Evolutionary conservation across 495 filamentous ascomycete genomes (phyloP).

Genomic region (Entonaema liquescens): DNA sequence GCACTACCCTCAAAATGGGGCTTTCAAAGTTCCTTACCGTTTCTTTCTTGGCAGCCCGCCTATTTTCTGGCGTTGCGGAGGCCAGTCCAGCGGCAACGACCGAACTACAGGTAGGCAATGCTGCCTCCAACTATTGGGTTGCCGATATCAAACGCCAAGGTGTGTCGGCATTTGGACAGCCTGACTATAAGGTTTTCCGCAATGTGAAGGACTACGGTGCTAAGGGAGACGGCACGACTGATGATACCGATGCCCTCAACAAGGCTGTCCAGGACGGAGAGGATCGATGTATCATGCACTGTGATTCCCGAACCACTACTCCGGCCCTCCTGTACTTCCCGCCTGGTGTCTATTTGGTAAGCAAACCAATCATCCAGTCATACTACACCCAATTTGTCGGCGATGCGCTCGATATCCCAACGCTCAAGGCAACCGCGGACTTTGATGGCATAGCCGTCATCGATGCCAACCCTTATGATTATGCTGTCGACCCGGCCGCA

Average conservation of each 20-base stretch:
- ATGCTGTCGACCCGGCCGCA: constrained; percentile 49
- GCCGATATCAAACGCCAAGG: constrained; percentile 76
- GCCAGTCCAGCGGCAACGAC: constrained; percentile 43
- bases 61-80: constrained; percentile 45
- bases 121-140: constrained; percentile 73
- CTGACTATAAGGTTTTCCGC: constrained; percentile 77
- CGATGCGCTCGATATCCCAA: constrained; percentile 73
- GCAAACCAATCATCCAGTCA: constrained; percentile 71
- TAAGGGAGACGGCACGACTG: constrained; percentile 77
- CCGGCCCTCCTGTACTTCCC: constrained; percentile 85
- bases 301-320: constrained; percentile 81
- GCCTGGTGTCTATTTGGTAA: constrained; percentile 77
- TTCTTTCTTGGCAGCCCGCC: constrained; percentile 49
- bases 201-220: constrained; percentile 90
- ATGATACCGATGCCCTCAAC: constrained; percentile 93
- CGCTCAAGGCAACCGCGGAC: constrained; percentile 74
- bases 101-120: constrained; percentile 32
- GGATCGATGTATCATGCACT: constrained; percentile 77
- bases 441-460: constrained; percentile 91
- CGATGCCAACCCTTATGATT: constrained; percentile 84
- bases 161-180: constrained; percentile 64
- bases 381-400: constrained; percentile 87
- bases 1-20: constrained; percentile 55
- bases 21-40: constrained; percentile 50
- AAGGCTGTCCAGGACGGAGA: constrained; percentile 74